phyloP scores from a whole-genome alignment of 257 asterid genomes.

The Solanum peruvianum region DNA sequence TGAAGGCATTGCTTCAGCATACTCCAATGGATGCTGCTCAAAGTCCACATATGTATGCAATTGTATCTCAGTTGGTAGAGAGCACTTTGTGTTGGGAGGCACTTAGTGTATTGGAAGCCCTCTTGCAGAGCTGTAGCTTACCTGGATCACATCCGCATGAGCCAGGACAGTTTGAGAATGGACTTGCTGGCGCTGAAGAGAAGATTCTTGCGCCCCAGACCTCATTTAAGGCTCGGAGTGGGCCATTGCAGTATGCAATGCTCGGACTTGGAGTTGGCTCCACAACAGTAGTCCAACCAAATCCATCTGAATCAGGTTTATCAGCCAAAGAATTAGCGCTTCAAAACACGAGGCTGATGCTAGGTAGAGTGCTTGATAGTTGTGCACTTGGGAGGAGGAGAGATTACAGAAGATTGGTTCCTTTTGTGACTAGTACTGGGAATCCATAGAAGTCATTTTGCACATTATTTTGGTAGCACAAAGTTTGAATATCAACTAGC shows the following conservation, averaged over 20 bases:
- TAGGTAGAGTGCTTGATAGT: conserved; percentile 83
- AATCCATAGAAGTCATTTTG: conserved; percentile 14
- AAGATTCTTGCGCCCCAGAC: conserved; percentile 76
- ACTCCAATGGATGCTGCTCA: conserved; percentile 94
- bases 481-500: conserved; percentile 10
- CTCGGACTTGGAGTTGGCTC: conserved; percentile 42
- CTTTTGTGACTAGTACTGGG: conserved; percentile 78
- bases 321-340: conserved; percentile 62
- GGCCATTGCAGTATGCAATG: conserved; percentile 75
- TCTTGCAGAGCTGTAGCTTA: conserved; percentile 94
- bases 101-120: conserved; percentile 95
- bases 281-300: conserved; percentile 18
- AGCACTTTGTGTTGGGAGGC: conserved; percentile 99
- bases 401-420: conserved; percentile 86
- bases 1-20: conserved; percentile 94
- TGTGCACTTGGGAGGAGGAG: conserved; percentile 88
- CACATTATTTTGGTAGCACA: conserved; percentile 8
- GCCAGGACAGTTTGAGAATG: conserved; percentile 55
- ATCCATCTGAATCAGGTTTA: conserved; percentile 40
- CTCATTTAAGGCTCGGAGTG: conserved; percentile 93
- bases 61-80: conserved; percentile 94
- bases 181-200: conserved; percentile 53
- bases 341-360: conserved; percentile 81
- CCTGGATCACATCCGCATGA: conserved; percentile 77
- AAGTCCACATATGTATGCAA: conserved; percentile 96